These are phyloP conservation scores for Alnus rubra DNA, from an alignment of 306 rosid genomes.

Conservation along the genomic window DNA sequence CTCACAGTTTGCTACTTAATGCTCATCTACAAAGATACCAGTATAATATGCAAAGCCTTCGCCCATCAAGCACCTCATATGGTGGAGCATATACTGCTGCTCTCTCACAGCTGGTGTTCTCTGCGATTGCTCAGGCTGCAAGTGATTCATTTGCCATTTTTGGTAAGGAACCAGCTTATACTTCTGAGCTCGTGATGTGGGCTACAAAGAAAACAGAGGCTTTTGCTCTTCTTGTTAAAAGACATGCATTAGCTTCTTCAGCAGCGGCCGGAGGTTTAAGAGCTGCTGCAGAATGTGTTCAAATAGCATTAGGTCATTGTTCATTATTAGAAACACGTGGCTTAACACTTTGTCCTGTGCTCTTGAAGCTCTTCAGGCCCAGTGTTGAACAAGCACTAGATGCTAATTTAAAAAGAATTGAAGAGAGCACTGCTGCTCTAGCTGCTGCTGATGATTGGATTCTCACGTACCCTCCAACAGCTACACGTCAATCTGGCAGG, in stretches of 20 bases:
- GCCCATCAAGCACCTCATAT: conserved; percentile 94
- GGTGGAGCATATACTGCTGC: conserved; percentile 99
- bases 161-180: conserved; percentile 79
- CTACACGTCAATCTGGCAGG: conserved; percentile 72
- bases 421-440: conserved; percentile 95
- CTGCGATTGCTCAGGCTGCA: conserved; percentile 95
- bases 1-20: conserved; percentile 79
- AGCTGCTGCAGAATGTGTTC: conserved; percentile 99
- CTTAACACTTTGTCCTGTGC: conserved; percentile 89
- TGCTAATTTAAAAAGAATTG: conserved; percentile 91
- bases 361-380: conserved; percentile 90
- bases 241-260: conserved; percentile 96
- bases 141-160: conserved; percentile 84
- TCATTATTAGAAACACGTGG: conserved; percentile 95
- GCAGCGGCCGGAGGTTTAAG: conserved; percentile 99
- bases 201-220: conserved; percentile 91
- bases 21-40: conserved; percentile 91
- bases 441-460: conserved; percentile 99
- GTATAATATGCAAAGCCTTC: conserved; percentile 89
- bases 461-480: conserved; percentile 58
- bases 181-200: conserved; percentile 98
- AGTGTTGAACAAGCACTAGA: conserved; percentile 97
- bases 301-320: conserved; percentile 98
- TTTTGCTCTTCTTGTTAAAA: conserved; percentile 80
- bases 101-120: conserved; percentile 91